Evolutionary conservation across 768 basidiomycete species (phyloP).

Genomic region (Pulveroboletus ravenelii): DNA sequence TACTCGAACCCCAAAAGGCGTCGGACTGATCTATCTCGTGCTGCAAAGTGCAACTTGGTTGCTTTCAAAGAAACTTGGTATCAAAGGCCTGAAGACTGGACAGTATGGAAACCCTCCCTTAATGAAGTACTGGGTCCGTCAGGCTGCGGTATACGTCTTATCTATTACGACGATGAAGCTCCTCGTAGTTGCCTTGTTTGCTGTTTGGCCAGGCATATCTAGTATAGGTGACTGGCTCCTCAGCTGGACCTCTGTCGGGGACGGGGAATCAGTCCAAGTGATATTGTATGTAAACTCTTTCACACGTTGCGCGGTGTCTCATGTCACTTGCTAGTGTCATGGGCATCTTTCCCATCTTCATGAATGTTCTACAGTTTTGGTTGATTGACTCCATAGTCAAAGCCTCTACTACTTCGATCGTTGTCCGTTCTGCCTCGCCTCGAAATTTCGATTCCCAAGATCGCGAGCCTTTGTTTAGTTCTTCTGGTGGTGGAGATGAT

Average conservation of each 20-base stretch:
- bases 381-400: conserved; percentile 92
- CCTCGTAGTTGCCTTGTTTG: conserved; percentile 75
- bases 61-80: conserved; percentile 55
- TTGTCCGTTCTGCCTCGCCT: conserved; percentile 38
- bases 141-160: conserved; percentile 77
- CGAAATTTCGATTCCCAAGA: conserved; percentile 39
- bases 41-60: conserved; percentile 61
- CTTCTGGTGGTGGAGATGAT: conserved; percentile 51
- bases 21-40: conserved; percentile 73
- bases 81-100: conserved; percentile 81
- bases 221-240: conserved; percentile 83
- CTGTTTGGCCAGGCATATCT: conserved; percentile 65
- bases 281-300: conserved; percentile 58
- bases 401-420: conserved; percentile 43
- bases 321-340: conserved; percentile 54
- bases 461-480: conserved; percentile 59
- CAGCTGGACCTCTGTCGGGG: conserved; percentile 64
- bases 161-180: conserved; percentile 86
- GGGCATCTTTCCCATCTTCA: conserved; percentile 85
- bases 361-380: conserved; percentile 93
- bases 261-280: conserved; percentile 64
- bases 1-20: conserved; percentile 41
- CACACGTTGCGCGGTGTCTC: conserved; percentile 1
- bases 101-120: conserved; percentile 86
- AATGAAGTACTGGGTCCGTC: conserved; percentile 64